These are phyloP conservation scores for Leptographium flavum DNA, from an alignment of 2,329 filamentous ascomycete genomes.

Conservation along the genomic window DNA sequence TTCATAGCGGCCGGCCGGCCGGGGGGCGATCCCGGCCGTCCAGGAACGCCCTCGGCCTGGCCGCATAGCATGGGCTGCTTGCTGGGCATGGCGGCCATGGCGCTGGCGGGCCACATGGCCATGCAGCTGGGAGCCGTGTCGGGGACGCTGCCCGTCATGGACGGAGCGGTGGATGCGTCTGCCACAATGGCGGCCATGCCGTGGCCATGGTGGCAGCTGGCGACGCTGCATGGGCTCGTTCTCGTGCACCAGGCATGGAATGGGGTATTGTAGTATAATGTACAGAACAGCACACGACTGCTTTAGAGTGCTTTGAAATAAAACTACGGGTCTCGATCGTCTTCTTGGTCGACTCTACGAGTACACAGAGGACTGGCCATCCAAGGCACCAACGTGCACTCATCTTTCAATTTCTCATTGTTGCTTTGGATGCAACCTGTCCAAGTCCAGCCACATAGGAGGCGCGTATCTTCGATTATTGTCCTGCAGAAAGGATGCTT, in stretches of 20 bases:
- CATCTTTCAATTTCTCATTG: too few species aligned
- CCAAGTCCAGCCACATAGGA: too few species aligned
- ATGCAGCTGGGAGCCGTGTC: slow-evolving; percentile 1
- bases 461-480: too few species aligned
- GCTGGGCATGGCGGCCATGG: slow-evolving; percentile 6
- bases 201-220: slow-evolving; percentile 11
- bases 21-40: neutral
- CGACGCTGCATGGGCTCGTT: slow-evolving; percentile 6
- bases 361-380: too few species aligned
- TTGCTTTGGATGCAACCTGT: too few species aligned
- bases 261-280: neutral
- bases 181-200: neutral
- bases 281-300: neutral
- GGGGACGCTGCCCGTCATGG: too few species aligned
- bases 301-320: neutral
- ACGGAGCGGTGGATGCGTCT: neutral
- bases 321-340: too few species aligned
- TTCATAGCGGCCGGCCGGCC: neutral
- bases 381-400: too few species aligned
- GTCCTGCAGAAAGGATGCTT: too few species aligned
- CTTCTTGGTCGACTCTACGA: too few species aligned
- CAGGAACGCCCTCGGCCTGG: neutral
- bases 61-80: neutral
- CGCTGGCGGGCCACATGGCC: slow-evolving; percentile 8
- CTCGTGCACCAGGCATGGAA: slow-evolving; percentile 9